A percentile compares a stretch with the other conserved stretches of the same genome.
phyloP scores from a whole-genome alignment of 495 filamentous ascomycete genomes.

The Extremus antarcticus region DNA sequence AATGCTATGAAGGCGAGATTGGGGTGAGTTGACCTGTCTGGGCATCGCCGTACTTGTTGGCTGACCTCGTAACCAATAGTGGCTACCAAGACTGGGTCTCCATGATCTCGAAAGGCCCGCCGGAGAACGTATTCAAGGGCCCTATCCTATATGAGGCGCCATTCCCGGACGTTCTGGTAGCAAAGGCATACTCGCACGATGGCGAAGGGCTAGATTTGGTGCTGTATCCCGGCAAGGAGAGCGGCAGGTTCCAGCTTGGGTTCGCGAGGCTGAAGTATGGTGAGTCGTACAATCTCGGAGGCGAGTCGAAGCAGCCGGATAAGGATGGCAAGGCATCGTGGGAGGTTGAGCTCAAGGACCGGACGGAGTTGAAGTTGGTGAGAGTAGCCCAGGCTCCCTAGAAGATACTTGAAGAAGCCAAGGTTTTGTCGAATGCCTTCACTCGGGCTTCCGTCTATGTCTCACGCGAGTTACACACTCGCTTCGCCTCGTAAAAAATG shows the following conservation, averaged over 20 bases:
- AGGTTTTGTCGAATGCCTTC: too few relatives aligned
- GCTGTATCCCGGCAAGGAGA: constrained; percentile 4
- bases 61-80: too few relatives aligned
- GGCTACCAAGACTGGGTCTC: background rate
- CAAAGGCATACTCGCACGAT: background rate
- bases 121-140: background rate
- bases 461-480: too few relatives aligned
- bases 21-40: background rate
- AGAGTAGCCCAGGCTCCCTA: too few relatives aligned
- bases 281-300: background rate
- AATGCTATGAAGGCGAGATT: background rate
- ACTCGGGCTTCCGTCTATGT: too few relatives aligned
- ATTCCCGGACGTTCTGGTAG: constrained; percentile 4
- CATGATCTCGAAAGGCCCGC: background rate
- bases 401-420: background rate
- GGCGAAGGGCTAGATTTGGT: constrained; percentile 8
- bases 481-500: too few relatives aligned
- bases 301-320: background rate
- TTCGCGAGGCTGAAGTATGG: constrained; percentile 7
- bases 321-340: background rate
- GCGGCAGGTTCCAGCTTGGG: constrained; percentile 7
- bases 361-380: background rate
- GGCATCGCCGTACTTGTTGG: too few relatives aligned
- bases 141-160: background rate
- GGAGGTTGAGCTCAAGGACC: background rate